These are phyloP conservation scores for Azolla pinnata DNA, from an alignment of 75 land plant genomes.

Conservation along the genomic window DNA sequence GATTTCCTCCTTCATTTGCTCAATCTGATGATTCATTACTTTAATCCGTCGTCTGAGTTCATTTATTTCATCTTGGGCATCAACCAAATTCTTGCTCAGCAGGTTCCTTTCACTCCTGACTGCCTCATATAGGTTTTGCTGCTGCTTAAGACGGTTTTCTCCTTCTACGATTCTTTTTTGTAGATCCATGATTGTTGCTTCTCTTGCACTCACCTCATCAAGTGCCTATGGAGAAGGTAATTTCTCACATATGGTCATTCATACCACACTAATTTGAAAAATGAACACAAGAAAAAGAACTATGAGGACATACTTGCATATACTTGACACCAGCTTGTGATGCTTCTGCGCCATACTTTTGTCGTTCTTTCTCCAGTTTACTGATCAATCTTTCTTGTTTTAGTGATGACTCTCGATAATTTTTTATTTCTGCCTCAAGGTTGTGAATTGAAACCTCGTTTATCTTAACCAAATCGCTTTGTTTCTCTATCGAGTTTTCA, in stretches of 20 bases:
- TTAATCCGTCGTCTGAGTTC: slow-evolving; percentile 25
- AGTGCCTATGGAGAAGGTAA: slow-evolving; percentile 17
- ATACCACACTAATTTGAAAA: not conserved
- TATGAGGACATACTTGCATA: slow-evolving; percentile 13
- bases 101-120: slow-evolving; percentile 27
- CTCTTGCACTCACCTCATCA: slow-evolving; percentile 19
- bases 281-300: not conserved
- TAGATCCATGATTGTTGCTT: slow-evolving; percentile 18
- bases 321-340: slow-evolving; percentile 20
- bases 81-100: slow-evolving; percentile 17
- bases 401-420: slow-evolving; percentile 10
- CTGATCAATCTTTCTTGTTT: slow-evolving; percentile 20
- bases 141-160: slow-evolving; percentile 19
- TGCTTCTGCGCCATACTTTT: slow-evolving; percentile 17
- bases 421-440: slow-evolving; percentile 22
- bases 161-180: slow-evolving; percentile 21
- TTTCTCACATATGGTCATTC: not conserved
- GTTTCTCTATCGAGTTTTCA: slow-evolving; percentile 22
- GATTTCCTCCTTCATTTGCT: slow-evolving; percentile 27
- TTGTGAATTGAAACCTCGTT: slow-evolving; percentile 26
- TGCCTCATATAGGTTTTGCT: slow-evolving; percentile 26
- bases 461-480: slow-evolving; percentile 25
- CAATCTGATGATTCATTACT: slow-evolving; percentile 26
- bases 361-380: slow-evolving; percentile 14
- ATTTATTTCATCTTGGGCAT: slow-evolving; percentile 31